phyloP scores from a whole-genome alignment of 352 stramenopile species.

The Phytophthora europaea region DNA sequence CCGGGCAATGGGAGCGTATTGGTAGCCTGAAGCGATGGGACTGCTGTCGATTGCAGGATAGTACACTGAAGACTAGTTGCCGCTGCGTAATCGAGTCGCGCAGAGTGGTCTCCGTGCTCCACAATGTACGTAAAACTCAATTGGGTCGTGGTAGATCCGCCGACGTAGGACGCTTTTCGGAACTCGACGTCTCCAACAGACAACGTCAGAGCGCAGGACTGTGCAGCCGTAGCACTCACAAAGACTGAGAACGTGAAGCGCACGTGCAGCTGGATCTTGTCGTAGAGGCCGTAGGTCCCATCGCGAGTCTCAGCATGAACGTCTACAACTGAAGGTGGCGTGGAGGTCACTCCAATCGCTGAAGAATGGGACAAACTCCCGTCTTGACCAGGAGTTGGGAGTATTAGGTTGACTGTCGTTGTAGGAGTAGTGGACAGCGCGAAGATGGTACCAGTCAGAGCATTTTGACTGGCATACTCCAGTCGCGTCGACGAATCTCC shows the following conservation, averaged over 20 bases:
- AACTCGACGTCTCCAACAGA: slow-evolving; percentile 46
- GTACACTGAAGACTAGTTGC: slow-evolving; percentile 51
- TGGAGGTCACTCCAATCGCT: slow-evolving; percentile 45
- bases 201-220: slow-evolving; percentile 53
- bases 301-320: slow-evolving; percentile 45
- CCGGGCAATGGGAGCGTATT: slow-evolving; percentile 58
- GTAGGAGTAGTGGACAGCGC: slow-evolving; percentile 57
- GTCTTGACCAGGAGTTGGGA: slow-evolving; percentile 43
- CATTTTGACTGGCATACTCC: slow-evolving; percentile 48
- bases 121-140: slow-evolving; percentile 75
- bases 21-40: slow-evolving; percentile 50
- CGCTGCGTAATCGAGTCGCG: slow-evolving; percentile 62
- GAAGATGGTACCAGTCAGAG: slow-evolving; percentile 53
- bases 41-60: slow-evolving; percentile 60
- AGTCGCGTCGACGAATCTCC: slow-evolving; percentile 46
- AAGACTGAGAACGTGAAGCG: slow-evolving; percentile 67
- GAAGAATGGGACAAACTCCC: slow-evolving; percentile 57
- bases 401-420: slow-evolving; percentile 31
- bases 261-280: slow-evolving; percentile 52
- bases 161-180: slow-evolving; percentile 51
- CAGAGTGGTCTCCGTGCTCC: slow-evolving; percentile 50
- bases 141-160: slow-evolving; percentile 53
- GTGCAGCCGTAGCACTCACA: slow-evolving; percentile 30
- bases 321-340: slow-evolving; percentile 45
- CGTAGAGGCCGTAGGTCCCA: slow-evolving; percentile 57